A percentile compares a stretch with the other conserved stretches of the same genome.
phyloP scores from a whole-genome alignment of 768 basidiomycete genomes.

The Cystobasidiopsis lactophilus region DNA sequence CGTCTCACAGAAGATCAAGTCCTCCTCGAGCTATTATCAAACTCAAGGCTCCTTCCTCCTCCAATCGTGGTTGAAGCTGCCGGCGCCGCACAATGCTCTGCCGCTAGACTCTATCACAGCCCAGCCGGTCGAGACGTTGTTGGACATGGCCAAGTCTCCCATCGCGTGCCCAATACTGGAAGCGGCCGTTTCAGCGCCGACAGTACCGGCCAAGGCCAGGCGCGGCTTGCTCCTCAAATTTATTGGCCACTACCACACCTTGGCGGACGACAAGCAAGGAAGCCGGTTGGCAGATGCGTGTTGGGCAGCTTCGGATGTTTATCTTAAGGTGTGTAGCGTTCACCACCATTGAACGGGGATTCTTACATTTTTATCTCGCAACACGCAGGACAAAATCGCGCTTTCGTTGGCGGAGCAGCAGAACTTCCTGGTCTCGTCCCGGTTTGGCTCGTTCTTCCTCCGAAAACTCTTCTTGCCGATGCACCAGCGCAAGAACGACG shows the following conservation, averaged over 20 bases:
- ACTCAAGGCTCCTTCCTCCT: constrained; percentile 60
- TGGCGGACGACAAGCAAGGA: constrained; percentile 77
- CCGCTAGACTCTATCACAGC: constrained; percentile 37
- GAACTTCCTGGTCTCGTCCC: constrained; percentile 46
- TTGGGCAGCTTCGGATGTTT: constrained; percentile 78
- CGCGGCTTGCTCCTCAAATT: constrained; percentile 50
- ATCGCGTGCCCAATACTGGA: constrained; percentile 10
- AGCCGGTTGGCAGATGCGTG: constrained; percentile 75
- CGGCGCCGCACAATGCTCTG: constrained; percentile 38
- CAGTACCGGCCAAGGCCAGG: constrained; percentile 3
- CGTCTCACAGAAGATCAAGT: too few species aligned
- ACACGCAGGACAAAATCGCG: constrained; percentile 65
- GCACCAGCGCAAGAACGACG: constrained; percentile 51
- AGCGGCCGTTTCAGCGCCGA: constrained; percentile 5
- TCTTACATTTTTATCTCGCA: not conserved
- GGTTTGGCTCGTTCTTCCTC: constrained; percentile 71
- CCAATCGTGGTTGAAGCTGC: constrained; percentile 54
- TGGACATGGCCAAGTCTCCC: constrained; percentile 28
- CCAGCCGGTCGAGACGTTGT: constrained; percentile 23
- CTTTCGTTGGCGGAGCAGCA: constrained; percentile 52
- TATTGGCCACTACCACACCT: constrained; percentile 51
- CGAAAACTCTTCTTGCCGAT: constrained; percentile 55
- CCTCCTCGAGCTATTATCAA: too few species aligned
- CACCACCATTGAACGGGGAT: not conserved
- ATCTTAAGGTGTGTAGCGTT: constrained; percentile 46